A percentile compares a stretch with the other conserved stretches of the same genome.
Evolutionary conservation across 164 flowering plant genomes (phyloP).

Genomic region (Litsea cubeba): DNA sequence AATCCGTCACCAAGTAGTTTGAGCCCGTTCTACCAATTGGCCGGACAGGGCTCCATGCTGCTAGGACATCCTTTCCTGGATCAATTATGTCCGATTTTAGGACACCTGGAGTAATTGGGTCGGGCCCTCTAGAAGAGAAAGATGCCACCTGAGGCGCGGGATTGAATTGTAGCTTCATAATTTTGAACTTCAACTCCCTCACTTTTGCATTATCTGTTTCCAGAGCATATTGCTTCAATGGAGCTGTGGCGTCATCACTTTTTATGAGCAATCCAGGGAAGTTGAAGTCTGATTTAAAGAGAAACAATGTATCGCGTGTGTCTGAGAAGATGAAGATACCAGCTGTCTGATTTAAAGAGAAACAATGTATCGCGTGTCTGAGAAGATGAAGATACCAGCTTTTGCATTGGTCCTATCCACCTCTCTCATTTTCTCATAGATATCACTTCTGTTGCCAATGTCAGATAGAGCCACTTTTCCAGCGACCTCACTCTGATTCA

Average conservation of each 20-base stretch:
- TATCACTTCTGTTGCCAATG: neutral
- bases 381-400: conserved; percentile 22
- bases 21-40: neutral
- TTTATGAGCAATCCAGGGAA: conserved; percentile 17
- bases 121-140: conserved; percentile 29
- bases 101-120: conserved; percentile 18
- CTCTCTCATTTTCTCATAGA: conserved; percentile 12
- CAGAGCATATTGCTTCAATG: conserved; percentile 11
- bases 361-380: neutral
- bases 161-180: conserved; percentile 19
- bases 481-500: conserved; percentile 17
- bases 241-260: neutral
- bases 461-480: conserved; percentile 27
- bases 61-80: conserved; percentile 31
- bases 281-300: conserved; percentile 9
- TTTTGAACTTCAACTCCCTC: conserved; percentile 19
- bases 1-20: conserved; percentile 21
- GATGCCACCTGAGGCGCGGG: conserved; percentile 31
- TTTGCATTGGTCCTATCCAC: conserved; percentile 14
- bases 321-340: conserved; percentile 13
- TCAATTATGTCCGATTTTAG: conserved; percentile 31
- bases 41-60: conserved; percentile 22
- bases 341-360: conserved; percentile 13
- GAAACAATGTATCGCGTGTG: neutral
- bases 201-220: conserved; percentile 13